Base-by-base conservation (phyloP, 768 basidiomycete genomes). In the Kwoniella europaea region DNA sequence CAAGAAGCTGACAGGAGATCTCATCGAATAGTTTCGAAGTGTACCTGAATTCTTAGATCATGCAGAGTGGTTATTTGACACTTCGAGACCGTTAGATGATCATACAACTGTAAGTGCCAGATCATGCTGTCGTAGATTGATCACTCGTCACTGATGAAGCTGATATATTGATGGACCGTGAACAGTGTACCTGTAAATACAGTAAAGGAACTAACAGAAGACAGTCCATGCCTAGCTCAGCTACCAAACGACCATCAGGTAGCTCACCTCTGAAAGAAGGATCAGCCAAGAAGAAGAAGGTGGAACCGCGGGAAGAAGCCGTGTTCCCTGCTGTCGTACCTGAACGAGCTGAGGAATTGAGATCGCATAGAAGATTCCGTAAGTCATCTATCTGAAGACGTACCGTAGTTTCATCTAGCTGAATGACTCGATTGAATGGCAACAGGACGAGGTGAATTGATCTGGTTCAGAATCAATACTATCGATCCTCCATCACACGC, bases 41-140 rank as follows among this genome's bases (percentile, higher is more conserved):
- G 65, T 75, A 2, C 57, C 73, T 6, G 80, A 82, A 60, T 80
- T 81, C 68, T 64, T 74, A 4, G 65, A 61, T 9, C 82, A 82
- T 54, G 79, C 76, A 4, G 69, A 52, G 3, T 82, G 80, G 80
- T 64, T 81, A 9, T 73, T 79, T 41, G 74, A 81, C 53, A 71
- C 69, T 1, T 35, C 52, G 16, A 67, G 55, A 61, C 62, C 74
- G 12, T 22, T 78, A 6, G 61, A 71, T 22, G 69, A 73, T 54
- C 80, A 82, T 60, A 20, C 67, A 1, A 67, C 63, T 42, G 73
- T 76, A 50, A 50, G 74, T 68, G 35, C 6, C 15, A 10, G 44
- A 1, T 9, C 9, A 18, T 29, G n/a, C n/a, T n/a, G n/a, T n/a
- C 7, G 35, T 35, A 35, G 6, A 35, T 6, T 35, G 0, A 35